Conservation (phyloP, 2,329 filamentous ascomycete species). For the Ascochyta koolunga region DNA sequence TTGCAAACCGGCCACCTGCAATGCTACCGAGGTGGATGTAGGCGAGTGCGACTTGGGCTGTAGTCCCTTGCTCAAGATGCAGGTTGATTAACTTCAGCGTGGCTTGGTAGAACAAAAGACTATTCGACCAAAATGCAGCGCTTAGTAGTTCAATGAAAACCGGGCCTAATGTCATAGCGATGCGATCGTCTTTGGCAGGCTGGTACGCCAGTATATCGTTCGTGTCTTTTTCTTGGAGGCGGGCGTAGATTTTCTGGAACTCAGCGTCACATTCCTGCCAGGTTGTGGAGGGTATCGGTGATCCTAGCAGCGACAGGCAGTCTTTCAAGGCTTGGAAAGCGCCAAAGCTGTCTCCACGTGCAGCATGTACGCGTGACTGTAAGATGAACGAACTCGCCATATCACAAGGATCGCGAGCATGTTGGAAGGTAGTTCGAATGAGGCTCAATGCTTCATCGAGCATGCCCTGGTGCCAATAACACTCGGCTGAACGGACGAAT, state of each 20-base stretch:
- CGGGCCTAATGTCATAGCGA: conserved; percentile 68
- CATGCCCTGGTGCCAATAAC: conserved; percentile 78
- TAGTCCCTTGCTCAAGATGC: conserved; percentile 67
- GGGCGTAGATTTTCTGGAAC: conserved; percentile 61
- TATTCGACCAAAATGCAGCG: conserved; percentile 76
- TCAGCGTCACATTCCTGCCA: conserved; percentile 79
- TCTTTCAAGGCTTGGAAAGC: conserved; percentile 74
- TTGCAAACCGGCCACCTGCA: conserved; percentile 71
- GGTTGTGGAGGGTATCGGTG: conserved; percentile 68
- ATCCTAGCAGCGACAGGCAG: conserved; percentile 70
- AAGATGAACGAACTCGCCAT: conserved; percentile 85
- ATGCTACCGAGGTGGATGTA: conserved; percentile 74
- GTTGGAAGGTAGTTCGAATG: conserved; percentile 71
- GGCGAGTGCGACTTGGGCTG: conserved; percentile 71
- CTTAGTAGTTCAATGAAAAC: conserved; percentile 73
- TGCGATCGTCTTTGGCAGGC: conserved; percentile 56
- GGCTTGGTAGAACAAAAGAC: conserved; percentile 74
- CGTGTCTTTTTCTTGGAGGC: conserved; percentile 55
- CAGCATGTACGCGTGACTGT: conserved; percentile 77
- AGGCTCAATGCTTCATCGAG: conserved; percentile 70
- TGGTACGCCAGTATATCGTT: conserved; percentile 51
- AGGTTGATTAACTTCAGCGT: conserved; percentile 70
- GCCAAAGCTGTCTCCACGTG: conserved; percentile 71
- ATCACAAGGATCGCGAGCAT: conserved; percentile 75
- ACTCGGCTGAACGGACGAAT: conserved; percentile 80